Evolutionary conservation across 2,329 filamentous ascomycete species (phyloP), one percentile per base, ranked within the genome.

Genomic region (Falciphora oryzae): DNA sequence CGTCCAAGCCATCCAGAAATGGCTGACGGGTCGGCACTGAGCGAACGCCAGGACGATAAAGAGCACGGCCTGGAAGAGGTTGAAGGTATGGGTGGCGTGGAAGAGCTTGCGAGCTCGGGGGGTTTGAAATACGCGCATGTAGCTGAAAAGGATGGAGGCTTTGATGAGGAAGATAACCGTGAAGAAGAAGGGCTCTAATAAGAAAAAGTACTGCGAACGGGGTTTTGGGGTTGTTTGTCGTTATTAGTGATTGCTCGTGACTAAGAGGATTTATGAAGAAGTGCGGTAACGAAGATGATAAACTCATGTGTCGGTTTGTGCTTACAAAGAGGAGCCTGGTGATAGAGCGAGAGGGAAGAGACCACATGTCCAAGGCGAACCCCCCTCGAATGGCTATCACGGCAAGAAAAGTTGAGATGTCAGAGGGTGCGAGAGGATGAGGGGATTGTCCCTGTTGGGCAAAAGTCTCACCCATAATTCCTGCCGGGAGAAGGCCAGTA

Each of bases 81-180:
- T 62, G 38, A 62, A 28, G 28, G 18, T 14, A 7, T 62, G 61
- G 16, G 61, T 62, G 50, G 22, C 29, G 3, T 31, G 27, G 44
- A 62, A 62, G 13, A 62, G 27, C 35, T 50, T 44, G 25, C 50
- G 61, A 10, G 50, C 50, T 18, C 29, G 35, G 27, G 16, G 27
- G 13, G 35, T 44, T 18, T 29, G 61, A 16, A 62, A 62, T n/a
- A 62, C 31, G 61, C 61, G 61, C 61, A 62, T 62, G 61, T 62
- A 62, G 4, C 44, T 62, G 61, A 56, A 62, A 1, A 62, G 61
- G 6, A 62, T 53, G 16, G 61, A 62, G 4, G 61, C 22, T 53
- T 62, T 62, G 18, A 62, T 27, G 2, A 62, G 38, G 16, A 25
- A 28, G 27, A 62, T 31, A 27, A 62, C 32, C 4, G 50, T 11